phyloP scores from a whole-genome alignment of 257 asterid species.

The Anisodus tanguticus region DNA sequence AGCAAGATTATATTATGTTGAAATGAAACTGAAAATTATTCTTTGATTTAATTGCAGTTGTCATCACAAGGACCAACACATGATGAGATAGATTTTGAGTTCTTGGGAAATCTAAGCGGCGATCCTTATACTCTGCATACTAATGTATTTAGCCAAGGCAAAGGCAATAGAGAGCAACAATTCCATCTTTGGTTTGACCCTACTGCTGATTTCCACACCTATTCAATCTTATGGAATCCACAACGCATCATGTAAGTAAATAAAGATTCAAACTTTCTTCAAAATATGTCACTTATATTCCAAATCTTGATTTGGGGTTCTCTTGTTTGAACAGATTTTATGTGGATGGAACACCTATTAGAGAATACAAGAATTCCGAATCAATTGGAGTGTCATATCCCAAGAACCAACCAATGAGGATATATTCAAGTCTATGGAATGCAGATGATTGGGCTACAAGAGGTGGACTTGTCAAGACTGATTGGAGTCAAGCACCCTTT shows the following conservation, averaged over 20 bases:
- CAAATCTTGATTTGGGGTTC: background rate
- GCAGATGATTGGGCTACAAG: slow-evolving; percentile 11
- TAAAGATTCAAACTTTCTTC: background rate
- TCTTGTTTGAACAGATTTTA: background rate
- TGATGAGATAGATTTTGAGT: slow-evolving; percentile 14
- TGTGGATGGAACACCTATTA: background rate
- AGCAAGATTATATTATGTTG: background rate
- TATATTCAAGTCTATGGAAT: background rate
- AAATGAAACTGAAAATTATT: background rate
- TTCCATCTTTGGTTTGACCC: background rate
- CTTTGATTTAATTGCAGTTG: background rate
- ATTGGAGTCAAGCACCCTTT: slow-evolving; percentile 22
- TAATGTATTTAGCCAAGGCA: background rate
- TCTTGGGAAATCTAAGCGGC: slow-evolving; percentile 10
- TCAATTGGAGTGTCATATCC: background rate
- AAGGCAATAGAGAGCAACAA: background rate
- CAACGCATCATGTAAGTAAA: background rate
- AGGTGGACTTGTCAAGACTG: background rate
- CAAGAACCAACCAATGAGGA: background rate
- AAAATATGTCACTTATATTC: background rate
- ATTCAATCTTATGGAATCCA: background rate
- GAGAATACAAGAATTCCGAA: slow-evolving; percentile 6
- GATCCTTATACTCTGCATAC: slow-evolving; percentile 9
- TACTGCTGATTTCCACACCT: background rate
- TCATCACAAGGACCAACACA: slow-evolving; percentile 16